A percentile compares a stretch with the other conserved stretches of the same genome.
These are phyloP conservation scores for Sherardia arvensis DNA, from an alignment of 257 asterid genomes.

Conservation along the genomic window DNA sequence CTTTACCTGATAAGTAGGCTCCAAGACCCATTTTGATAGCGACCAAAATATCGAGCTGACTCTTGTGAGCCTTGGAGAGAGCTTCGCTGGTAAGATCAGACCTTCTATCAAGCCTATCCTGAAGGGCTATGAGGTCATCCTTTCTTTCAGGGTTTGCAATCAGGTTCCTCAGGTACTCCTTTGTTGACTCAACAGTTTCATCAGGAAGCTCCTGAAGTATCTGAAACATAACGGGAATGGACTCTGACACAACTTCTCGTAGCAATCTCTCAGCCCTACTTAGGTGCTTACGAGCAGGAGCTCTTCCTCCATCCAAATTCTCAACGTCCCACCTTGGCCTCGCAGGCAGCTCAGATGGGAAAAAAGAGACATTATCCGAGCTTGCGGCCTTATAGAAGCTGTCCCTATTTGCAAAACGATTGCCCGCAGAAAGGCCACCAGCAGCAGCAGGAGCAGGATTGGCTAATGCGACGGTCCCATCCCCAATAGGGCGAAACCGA, in stretches of 20 bases:
- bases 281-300: slow-evolving; percentile 14
- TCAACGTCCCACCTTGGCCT: slow-evolving; percentile 50
- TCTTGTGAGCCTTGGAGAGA: slow-evolving; percentile 63
- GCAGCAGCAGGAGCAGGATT: slow-evolving; percentile 45
- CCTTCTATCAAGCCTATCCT: slow-evolving; percentile 62
- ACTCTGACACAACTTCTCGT: slow-evolving; percentile 58
- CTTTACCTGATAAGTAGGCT: slow-evolving; percentile 42
- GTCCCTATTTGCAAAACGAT: slow-evolving; percentile 43
- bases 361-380: slow-evolving; percentile 60
- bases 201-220: slow-evolving; percentile 63
- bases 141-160: slow-evolving; percentile 44
- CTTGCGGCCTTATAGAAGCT: slow-evolving; percentile 48
- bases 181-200: slow-evolving; percentile 52
- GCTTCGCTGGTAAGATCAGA: slow-evolving; percentile 65
- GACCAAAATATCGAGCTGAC: slow-evolving; percentile 64
- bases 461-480: slow-evolving; percentile 57
- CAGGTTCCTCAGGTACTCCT: slow-evolving; percentile 48
- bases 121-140: slow-evolving; percentile 50
- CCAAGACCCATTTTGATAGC: slow-evolving; percentile 61
- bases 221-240: slow-evolving; percentile 59
- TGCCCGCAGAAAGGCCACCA: slow-evolving; percentile 34
- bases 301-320: slow-evolving; percentile 34
- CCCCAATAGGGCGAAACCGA: slow-evolving; percentile 81
- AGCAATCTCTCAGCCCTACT: slow-evolving; percentile 66
- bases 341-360: slow-evolving; percentile 78